A percentile compares a stretch with the other conserved stretches of the same genome.
Conservation (phyloP, 805 yeast species). For the Saturnispora ahearnii region DNA sequence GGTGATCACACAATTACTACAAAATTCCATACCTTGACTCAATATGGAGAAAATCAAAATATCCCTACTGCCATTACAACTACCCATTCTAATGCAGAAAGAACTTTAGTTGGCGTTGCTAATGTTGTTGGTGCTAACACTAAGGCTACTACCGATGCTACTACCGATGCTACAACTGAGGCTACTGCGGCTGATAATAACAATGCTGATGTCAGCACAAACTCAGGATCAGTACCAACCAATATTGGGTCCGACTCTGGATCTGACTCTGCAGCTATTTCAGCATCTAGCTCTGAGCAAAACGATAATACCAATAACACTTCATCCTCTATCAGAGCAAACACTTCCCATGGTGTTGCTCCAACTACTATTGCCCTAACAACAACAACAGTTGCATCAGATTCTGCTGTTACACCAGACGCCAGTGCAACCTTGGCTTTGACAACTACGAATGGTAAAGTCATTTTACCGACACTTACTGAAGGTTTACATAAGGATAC, state of each 20-base stretch:
- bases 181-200: not conserved
- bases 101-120: constrained; percentile 15
- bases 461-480: constrained; percentile 9
- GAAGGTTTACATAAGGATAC: constrained; percentile 12
- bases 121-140: constrained; percentile 3
- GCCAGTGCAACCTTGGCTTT: constrained; percentile 3
- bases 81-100: constrained; percentile 34
- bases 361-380: constrained; percentile 14
- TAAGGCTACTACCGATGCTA: constrained; percentile 7
- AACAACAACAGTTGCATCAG: constrained; percentile 13
- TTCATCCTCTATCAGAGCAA: not conserved
- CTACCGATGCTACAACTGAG: constrained; percentile 3
- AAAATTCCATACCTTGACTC: not conserved
- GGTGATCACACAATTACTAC: constrained; percentile 9
- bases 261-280: not conserved
- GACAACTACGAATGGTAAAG: constrained; percentile 7
- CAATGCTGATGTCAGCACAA: not conserved
- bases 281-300: not conserved
- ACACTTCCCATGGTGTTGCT: constrained; percentile 1
- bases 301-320: not conserved
- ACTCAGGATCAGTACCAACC: not conserved
- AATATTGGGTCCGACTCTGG: not conserved
- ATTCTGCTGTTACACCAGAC: constrained; percentile 12
- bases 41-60: not conserved
- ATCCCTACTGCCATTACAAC: constrained; percentile 26